Evolutionary conservation across 2,329 filamentous ascomycete genomes (phyloP), one percentile per base, ranked within the genome.

Genomic region (Fusarium coicis): DNA sequence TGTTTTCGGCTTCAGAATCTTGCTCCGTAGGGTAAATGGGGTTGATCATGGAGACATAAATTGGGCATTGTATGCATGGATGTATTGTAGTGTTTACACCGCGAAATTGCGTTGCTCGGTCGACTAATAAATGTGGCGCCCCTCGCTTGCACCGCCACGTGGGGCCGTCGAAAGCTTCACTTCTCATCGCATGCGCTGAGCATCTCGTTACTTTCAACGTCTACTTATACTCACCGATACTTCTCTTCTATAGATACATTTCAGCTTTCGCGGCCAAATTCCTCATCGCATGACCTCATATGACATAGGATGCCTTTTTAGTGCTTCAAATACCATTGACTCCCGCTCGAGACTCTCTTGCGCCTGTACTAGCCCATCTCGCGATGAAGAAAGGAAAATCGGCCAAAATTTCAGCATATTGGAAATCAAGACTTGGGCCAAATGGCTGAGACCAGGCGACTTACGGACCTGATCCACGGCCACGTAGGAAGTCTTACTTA

Each of bases 371-470:
- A 57, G 61, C 67, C 65, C 74, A 73, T 54, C 70, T 76, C 80
- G 80, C 76, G 68, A 83, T 83, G 81, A 81, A 79, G 77, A 78
- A 73, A 74, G 70, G 73, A 73, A 77, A 60, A 65, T 74, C 65
- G 71, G 61, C 61, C 70, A 75, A 68, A 61, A 60, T 73, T 63
- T 75, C 70, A 62, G 71, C 72, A 75, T 56, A 76, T 73, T 78
- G 76, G 76, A 81, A 72, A 78, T 78, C 73, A 64, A 70, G 75
- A 72, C 77, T 77, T 55, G 75, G 76, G 60, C 78, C 77, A 77
- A 80, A 84, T 84, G 82, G 81, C 80, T 83, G 81, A 83, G 59
- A 69, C 72, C 39, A 76, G 77, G 68, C 76, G 76, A 55, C 70
- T 81, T 43, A 70, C 75, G 39, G 80, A 81, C 76, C 79, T 81